These are phyloP conservation scores for Tolypocladium album DNA, from an alignment of 2,329 filamentous ascomycete genomes.

Conservation along the genomic window DNA sequence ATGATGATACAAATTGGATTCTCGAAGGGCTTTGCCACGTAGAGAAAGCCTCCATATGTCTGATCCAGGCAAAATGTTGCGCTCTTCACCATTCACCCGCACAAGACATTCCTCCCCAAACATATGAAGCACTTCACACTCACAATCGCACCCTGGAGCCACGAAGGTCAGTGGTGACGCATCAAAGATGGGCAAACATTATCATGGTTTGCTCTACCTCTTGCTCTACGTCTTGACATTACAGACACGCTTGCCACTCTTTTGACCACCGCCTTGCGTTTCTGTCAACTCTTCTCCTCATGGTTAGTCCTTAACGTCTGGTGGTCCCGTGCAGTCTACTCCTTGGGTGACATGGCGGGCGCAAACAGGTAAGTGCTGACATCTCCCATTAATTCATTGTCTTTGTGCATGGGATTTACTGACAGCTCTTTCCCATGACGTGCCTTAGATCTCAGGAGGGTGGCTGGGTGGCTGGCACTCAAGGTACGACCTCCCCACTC, in stretches of 20 bases:
- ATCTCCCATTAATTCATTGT: neutral
- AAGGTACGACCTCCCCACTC: neutral
- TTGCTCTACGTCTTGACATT: neutral
- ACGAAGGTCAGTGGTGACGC: too few relatives aligned
- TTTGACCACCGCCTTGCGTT: neutral
- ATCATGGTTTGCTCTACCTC: neutral
- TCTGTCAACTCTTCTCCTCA: neutral
- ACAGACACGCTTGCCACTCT: neutral
- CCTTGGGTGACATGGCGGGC: neutral
- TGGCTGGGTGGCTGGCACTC: neutral
- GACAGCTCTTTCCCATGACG: neutral
- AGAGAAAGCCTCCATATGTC: neutral
- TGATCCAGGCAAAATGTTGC: neutral
- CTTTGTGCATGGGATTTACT: neutral
- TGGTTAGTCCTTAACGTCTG: neutral
- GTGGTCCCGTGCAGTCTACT: neutral
- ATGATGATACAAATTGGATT: neutral
- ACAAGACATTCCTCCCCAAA: too few relatives aligned
- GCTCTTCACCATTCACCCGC: neutral
- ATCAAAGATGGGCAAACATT: too few relatives aligned
- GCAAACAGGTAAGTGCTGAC: neutral
- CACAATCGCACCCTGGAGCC: too few relatives aligned
- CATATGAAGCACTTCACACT: too few relatives aligned
- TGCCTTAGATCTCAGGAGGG: neutral
- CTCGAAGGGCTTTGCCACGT: neutral